Base-by-base conservation (phyloP, 495 filamentous ascomycete species). In the Oidiodendron maius region DNA sequence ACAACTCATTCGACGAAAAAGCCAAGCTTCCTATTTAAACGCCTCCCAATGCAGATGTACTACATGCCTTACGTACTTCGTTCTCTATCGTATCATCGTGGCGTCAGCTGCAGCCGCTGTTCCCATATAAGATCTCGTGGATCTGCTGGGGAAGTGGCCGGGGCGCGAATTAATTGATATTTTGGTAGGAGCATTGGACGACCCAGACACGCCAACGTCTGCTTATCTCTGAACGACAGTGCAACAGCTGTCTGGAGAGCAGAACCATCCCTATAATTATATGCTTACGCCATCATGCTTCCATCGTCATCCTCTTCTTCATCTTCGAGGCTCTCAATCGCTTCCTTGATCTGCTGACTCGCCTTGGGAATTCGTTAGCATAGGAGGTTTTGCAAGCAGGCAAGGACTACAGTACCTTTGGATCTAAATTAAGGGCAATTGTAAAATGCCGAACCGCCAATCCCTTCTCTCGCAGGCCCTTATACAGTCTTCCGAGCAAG, bases 341-440 rank as follows among this genome's bases (percentile, higher is more conserved):
- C 86, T 56, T 89, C 86, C 68, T 96, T 96, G 64, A 96, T 95
- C 61, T 87, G 83, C 51, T 83, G 80, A 55, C 84, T 87, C 58
- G 91, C 90, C 91, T 96, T 57, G 37, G 46, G 25, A 38, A 45
- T 46, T 40, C 52, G 48, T 50, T 44, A 45, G 35, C 28, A 18
- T 13, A 12, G 30, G 10, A 24, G 21, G 22, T 10, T 4, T 4
- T 15, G 18, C 11, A 2, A 10, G 5, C 24, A 16, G 23, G 10
- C 13, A 23, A 12, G 10, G 11, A 53, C 49, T 24, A 20, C 41
- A 3, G n/a, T 73, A 94, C 91, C 84, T 96, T 97, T 22, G 91
- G 93, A 74, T 98, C 93, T 58, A 98, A 68, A 66, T 96, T 96
- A 62, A 96, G 64, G 20, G 94, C 93, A 60, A 87, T 89, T 0